These are phyloP conservation scores for Cladophialophora yegresii DNA, from an alignment of 2,329 filamentous ascomycete species.

Conservation along the genomic window DNA sequence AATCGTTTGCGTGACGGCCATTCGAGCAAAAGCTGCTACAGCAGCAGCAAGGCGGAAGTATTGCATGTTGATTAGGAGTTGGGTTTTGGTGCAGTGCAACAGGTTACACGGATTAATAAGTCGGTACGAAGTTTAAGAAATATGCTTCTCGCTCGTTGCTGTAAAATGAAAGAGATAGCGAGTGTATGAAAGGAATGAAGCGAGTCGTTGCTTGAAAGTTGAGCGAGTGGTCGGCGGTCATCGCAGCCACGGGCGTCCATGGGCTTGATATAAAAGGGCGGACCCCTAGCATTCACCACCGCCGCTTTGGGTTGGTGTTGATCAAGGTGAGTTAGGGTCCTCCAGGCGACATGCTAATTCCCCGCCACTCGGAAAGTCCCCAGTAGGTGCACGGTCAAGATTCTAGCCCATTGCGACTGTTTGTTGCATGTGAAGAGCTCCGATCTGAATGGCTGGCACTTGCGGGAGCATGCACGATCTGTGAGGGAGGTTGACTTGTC, in stretches of 20 bases:
- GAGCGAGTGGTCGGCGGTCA: slow-evolving; percentile 1
- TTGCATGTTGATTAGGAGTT: slow-evolving; percentile 23
- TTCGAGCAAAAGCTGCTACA: slow-evolving; percentile 41
- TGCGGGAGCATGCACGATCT: background rate
- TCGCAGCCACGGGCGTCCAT: slow-evolving; percentile 12
- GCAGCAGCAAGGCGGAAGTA: slow-evolving; percentile 37
- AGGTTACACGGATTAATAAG: background rate
- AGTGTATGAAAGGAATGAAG: slow-evolving; percentile 4
- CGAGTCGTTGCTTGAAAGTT: slow-evolving; percentile 7
- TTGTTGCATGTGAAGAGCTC: slow-evolving; percentile 1
- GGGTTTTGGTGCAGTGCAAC: background rate
- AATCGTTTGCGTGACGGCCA: slow-evolving; percentile 44
- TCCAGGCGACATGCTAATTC: slow-evolving; percentile 11
- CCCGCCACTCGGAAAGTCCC: slow-evolving; percentile 20
- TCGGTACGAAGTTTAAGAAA: background rate
- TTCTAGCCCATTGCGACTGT: slow-evolving; percentile 3
- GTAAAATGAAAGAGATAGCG: background rate
- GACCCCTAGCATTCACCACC: slow-evolving; percentile 16
- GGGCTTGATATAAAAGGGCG: slow-evolving; percentile 12
- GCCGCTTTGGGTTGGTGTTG: slow-evolving; percentile 12
- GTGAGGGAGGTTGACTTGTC: slow-evolving; percentile 29
- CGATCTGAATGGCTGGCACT: slow-evolving; percentile 18
- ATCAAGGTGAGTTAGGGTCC: background rate
- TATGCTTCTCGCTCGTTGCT: slow-evolving; percentile 2
- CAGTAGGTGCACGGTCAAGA: slow-evolving; percentile 2